Evolutionary conservation across 129 eudicot genomes (phyloP), one percentile per base, ranked within the genome.

Genomic region (Flaveria trinervia): DNA sequence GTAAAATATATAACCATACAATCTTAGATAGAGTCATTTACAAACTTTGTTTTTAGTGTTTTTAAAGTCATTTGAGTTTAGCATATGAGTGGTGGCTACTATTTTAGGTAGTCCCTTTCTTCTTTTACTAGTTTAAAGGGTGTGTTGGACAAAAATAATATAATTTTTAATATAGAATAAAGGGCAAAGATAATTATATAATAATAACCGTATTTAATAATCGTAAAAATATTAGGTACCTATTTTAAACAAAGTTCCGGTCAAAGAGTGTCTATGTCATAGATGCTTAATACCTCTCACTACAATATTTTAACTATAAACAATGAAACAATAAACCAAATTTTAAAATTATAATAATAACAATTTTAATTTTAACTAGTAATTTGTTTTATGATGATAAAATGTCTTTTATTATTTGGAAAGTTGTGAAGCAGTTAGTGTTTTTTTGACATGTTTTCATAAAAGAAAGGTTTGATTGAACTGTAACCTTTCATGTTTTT

Each of bases 231-330:
- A 62, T 26, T 26, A 33, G 20, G 44, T 13, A 4, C 41, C n/a
- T 25, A 4, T 62, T 62, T 30, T 26, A 16, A 26, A 62, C 30
- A 62, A 13, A 14, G 11, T 28, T 62, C 8, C 28, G 44, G 44
- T 62, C 68, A 62, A 62, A 62, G 68, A 62, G 14, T 62, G 45
- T 28, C 22, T 4, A 4, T 62, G 30, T 62, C 44, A 62, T 28
- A 12, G n/a, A 23, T 60, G 66, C 66, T 60, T 16, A 52, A 60
- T 36, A 36, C 41, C 41, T 36, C 7, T 36, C 41, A 36, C 41
- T 5, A 5, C 7, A 36, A 36, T 8, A 36, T 36, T 36, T 5
- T 36, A 36, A 36, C 41, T 36, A 36, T 61, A 26, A 30, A 30
- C 36, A 30, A 30, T 30, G 0, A 30, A 61, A 26, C 36, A 13